phyloP scores from a whole-genome alignment of 176 grass and related monocot species.

The Musa troglodytarum region DNA sequence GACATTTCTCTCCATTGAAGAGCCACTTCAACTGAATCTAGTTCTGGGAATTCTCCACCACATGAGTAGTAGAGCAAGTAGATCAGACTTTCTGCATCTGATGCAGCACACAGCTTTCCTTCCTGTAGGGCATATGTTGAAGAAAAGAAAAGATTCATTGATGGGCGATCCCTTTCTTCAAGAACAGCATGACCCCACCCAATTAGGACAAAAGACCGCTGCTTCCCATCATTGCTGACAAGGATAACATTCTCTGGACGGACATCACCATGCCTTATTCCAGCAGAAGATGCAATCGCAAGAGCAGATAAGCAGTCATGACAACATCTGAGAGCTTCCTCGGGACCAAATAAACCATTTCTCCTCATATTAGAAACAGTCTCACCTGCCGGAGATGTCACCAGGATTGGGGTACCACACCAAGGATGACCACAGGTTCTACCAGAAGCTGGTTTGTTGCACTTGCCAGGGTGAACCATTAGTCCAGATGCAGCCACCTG shows the following conservation, averaged over 20 bases:
- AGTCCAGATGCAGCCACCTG: constrained; percentile 64
- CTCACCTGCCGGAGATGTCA: constrained; percentile 72
- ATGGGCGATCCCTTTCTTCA: constrained; percentile 76
- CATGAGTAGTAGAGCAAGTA: constrained; percentile 90
- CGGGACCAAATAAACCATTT: constrained; percentile 78
- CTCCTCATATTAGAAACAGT: constrained; percentile 71
- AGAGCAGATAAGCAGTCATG: constrained; percentile 90
- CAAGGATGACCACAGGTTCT: constrained; percentile 69
- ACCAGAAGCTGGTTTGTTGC: constrained; percentile 54
- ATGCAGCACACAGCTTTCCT: constrained; percentile 85
- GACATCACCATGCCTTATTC: constrained; percentile 80
- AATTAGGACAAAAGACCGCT: constrained; percentile 66
- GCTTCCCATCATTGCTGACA: constrained; percentile 48
- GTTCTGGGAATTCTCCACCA: constrained; percentile 66
- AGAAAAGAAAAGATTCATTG: constrained; percentile 89
- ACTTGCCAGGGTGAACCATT: constrained; percentile 55
- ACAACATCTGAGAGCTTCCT: constrained; percentile 92
- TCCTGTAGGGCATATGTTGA: constrained; percentile 89
- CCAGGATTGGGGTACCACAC: constrained; percentile 84
- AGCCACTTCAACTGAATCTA: constrained; percentile 88
- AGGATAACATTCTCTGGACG: constrained; percentile 79
- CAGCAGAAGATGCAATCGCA: constrained; percentile 58
- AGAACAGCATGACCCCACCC: constrained; percentile 96
- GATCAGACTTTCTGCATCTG: constrained; percentile 83
- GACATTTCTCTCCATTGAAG: constrained; percentile 92